Evolutionary conservation across 2,329 filamentous ascomycete genomes (phyloP), one percentile per base, ranked within the genome.

Genomic region (Clonostachys chloroleuca): DNA sequence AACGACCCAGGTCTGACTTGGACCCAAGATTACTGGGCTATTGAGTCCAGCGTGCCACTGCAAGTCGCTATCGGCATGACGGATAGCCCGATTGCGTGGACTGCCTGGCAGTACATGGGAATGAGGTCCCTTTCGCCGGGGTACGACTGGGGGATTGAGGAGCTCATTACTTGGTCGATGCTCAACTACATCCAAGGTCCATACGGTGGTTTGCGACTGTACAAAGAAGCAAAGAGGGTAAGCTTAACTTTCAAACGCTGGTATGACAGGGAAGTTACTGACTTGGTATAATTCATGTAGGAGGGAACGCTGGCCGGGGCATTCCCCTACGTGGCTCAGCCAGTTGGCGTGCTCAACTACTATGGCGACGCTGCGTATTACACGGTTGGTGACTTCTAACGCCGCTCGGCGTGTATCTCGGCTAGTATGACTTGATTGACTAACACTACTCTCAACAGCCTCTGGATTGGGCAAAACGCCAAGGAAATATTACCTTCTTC

Each of bases 191-290:
- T 47, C 3, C 48, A 47, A 14, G 48, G 48, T 4, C 39, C 48
- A 4, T 49, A 44, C 20, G 48, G 44, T 7, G 45, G 43, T 30
- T n/a, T 49, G 34, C 24, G 48, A 30, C 37, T 40, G 12, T 49
- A 49, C 48, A 47, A 36, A 16, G 44, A 49, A 36, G 46, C 44
- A 34, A 47, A 39, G 14, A n/a, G 36, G 14, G 36, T 39, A 39
- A 5, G 36, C 36, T 14, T 10, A 39, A 39, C 14, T n/a, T 8
- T 39, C 36, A n/a, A 39, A 18, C 3, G 4, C 36, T 14, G 12
- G 10, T 12, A 30, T 30, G 5, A 30, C 24, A 4, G 24, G 24
- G 24, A 10, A 30, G 24, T 30, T 30, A 30, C 24, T 30, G 24
- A 30, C 24, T 30, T 10, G 6, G 24, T 4, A 30, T 30, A 10